Conservation (phyloP, 306 rosid species). For the Trichosanthes truncata region DNA sequence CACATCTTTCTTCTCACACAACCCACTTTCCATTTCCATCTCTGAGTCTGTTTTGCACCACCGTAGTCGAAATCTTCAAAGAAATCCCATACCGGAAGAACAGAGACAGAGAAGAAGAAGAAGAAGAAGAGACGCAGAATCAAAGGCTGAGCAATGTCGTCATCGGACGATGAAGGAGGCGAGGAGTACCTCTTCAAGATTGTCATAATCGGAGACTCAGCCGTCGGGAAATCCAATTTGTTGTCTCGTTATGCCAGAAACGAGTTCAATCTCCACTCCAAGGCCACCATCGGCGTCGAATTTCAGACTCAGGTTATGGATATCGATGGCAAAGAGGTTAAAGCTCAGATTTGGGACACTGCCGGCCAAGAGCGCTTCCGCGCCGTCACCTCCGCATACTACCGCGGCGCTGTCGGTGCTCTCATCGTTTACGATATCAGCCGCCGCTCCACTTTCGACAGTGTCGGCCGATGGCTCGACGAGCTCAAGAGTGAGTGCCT, state of each 20-base stretch:
- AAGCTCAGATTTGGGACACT: constrained; percentile 99
- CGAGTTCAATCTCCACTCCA: constrained; percentile 80
- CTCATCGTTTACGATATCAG: constrained; percentile 78
- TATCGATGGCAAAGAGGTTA: constrained; percentile 72
- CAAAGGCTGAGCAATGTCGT: constrained; percentile 29
- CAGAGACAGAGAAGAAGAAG: neutral
- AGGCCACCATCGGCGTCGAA: constrained; percentile 95
- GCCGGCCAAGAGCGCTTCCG: constrained; percentile 95
- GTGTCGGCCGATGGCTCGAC: constrained; percentile 86
- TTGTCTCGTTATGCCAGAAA: constrained; percentile 77
- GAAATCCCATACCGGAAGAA: neutral
- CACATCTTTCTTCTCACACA: neutral
- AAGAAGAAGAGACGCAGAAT: neutral
- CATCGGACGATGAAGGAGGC: constrained; percentile 73
- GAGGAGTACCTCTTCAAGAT: constrained; percentile 94
- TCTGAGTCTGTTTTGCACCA: neutral
- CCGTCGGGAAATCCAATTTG: constrained; percentile 79
- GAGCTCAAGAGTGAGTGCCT: constrained; percentile 69
- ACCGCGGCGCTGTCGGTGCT: constrained; percentile 88
- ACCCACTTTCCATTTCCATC: neutral
- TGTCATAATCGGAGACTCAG: constrained; percentile 81
- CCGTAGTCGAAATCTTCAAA: neutral
- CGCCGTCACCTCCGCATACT: constrained; percentile 92
- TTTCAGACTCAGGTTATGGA: constrained; percentile 84
- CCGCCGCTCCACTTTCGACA: constrained; percentile 77